Base-by-base conservation (phyloP, 257 asterid genomes). In the Cruciata laevipes region DNA sequence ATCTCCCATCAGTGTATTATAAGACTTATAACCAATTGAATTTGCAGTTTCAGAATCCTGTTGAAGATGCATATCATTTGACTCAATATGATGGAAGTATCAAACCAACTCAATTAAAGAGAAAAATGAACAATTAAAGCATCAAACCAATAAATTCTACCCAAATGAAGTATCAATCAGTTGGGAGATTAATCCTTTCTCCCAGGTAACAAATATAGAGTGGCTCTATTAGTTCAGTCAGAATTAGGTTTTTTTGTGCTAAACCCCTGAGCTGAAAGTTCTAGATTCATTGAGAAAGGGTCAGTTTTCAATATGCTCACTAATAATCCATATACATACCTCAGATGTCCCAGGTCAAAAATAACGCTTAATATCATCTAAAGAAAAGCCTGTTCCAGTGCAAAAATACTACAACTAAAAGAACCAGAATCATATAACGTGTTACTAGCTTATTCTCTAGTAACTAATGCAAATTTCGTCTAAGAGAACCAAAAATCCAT, bases 11-110 rank as follows among this genome's bases (percentile, higher is more conserved):
- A 90, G 89, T 53, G 86, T 76, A 77, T 94, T 94, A 72, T 94
- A 94, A 32, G 99, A 94, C 75, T 90, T 90, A 30, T 89, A 84
- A 68, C 99, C 95, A 44, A 94, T 88, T 49, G 95, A 88, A 83
- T 73, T 79, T 67, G 80, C 83, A 69, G 96, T 88, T 77, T 90
- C 91, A 77, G 20, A 69, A 81, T 90, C 95, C 99, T 94, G 81
- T 68, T 55, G 74, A 10, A 47, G 75, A 73, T 18, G 53, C 52
- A 56, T 18, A 63, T 59, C 12, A 61, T 64, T 35, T 67, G 69
- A 27, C 49, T 52, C 49, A 37, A 62, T 51, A 30, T 49, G 40
- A 30, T 49, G 23, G 61, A 51, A 10, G 7, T 31, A 61, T 61
- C 11, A 61, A 61, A 31, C 3, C 21, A 59, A 20, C 14, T 12